These are phyloP conservation scores for Colletotrichum gloeosporioides DNA, from an alignment of 2,329 filamentous ascomycete species.

Conservation along the genomic window DNA sequence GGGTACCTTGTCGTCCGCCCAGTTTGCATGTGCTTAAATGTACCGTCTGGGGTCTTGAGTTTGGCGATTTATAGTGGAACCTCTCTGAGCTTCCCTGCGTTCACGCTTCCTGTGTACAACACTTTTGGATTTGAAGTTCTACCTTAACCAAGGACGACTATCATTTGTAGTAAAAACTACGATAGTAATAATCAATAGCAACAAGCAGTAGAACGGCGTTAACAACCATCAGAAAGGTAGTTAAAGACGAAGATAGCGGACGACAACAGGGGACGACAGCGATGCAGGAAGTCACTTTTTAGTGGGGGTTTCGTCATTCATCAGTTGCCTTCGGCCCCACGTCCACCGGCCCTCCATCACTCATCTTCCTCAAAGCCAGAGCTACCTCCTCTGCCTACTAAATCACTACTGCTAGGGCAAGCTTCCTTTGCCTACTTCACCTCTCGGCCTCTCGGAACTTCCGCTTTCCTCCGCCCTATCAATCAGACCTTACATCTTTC, in stretches of 20 bases:
- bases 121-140: not conserved
- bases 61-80: conserved; percentile 5
- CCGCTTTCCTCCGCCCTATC: not conserved
- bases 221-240: not conserved
- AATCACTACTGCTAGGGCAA: not conserved
- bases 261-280: not conserved
- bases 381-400: not conserved
- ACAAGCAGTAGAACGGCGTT: not conserved
- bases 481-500: not conserved
- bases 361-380: not conserved
- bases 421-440: not conserved
- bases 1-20: not conserved
- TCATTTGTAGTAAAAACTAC: not conserved
- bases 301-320: conserved; percentile 22
- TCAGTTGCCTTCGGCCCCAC: conserved; percentile 24
- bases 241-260: not conserved
- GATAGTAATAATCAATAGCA: not conserved
- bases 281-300: not conserved
- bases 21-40: conserved; percentile 10
- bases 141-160: not conserved
- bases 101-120: not conserved
- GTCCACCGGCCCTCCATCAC: conserved; percentile 1
- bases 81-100: not conserved
- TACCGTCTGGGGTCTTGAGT: conserved; percentile 1
- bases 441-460: not conserved